These are phyloP conservation scores for Tetrahymena elliotti DNA, from an alignment of 73 alveolate species.

Conservation along the genomic window DNA sequence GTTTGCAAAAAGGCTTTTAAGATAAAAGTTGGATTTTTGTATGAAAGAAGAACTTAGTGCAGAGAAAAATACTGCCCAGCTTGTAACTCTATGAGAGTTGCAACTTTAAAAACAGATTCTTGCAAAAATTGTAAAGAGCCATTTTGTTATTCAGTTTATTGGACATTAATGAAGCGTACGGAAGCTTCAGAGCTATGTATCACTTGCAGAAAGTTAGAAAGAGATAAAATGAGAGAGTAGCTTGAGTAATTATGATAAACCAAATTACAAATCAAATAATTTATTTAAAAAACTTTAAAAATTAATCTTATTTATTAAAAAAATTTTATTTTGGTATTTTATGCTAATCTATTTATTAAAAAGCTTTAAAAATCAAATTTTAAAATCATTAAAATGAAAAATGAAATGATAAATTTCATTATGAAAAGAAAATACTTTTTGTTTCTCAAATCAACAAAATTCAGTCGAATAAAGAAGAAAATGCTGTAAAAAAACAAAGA, in stretches of 20 bases:
- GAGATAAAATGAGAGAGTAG: constrained; percentile 15
- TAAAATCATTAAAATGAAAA: too few species aligned
- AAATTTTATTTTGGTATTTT: too few species aligned
- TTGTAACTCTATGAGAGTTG: constrained; percentile 42
- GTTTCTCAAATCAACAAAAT: too few species aligned
- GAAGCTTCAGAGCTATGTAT: constrained; percentile 38
- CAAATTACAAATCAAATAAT: too few species aligned
- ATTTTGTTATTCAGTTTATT: constrained; percentile 43
- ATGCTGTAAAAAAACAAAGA: too few species aligned
- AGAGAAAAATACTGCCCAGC: constrained; percentile 37
- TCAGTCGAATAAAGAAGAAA: too few species aligned
- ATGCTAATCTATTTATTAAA: too few species aligned
- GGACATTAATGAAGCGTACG: constrained; percentile 19
- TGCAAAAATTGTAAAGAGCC: constrained; percentile 43
- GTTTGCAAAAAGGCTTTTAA: constrained; percentile 47
- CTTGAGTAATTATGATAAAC: neutral
- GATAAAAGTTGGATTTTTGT: constrained; percentile 12
- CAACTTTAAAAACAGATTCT: constrained; percentile 25
- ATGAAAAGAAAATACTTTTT: too few species aligned
- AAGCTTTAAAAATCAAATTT: too few species aligned
- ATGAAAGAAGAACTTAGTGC: constrained; percentile 23
- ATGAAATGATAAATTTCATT: too few species aligned
- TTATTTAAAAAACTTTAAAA: too few species aligned
- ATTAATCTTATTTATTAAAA: too few species aligned
- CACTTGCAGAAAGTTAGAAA: constrained; percentile 36